Evolutionary conservation across 768 basidiomycete species (phyloP).

Genomic region (Macrolepiota fuliginosa): DNA sequence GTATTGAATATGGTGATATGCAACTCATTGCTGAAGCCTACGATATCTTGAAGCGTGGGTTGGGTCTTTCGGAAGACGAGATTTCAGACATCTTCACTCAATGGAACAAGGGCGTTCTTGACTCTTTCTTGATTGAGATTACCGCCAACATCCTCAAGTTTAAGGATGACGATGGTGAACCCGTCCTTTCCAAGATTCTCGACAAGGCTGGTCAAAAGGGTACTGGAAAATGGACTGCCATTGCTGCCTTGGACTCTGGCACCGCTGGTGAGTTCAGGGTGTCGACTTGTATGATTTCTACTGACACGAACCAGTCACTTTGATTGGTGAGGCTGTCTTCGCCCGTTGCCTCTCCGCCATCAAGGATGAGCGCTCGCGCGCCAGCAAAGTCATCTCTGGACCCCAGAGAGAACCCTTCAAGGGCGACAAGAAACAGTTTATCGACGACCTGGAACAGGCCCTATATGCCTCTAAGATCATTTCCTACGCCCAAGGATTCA

Average conservation of each 20-base stretch:
- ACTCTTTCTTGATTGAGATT: constrained; percentile 99
- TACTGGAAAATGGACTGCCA: constrained; percentile 99
- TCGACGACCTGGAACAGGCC: constrained; percentile 98
- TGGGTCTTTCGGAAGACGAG: constrained; percentile 82
- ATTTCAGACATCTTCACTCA: constrained; percentile 91
- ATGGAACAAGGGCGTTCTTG: constrained; percentile 99
- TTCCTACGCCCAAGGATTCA: constrained; percentile 99
- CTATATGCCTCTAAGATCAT: constrained; percentile 99
- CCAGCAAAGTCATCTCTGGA: constrained; percentile 87
- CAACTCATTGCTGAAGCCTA: constrained; percentile 98
- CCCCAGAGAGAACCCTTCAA: constrained; percentile 93
- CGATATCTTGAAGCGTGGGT: constrained; percentile 96
- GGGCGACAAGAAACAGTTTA: constrained; percentile 98
- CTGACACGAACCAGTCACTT: constrained; percentile 64
- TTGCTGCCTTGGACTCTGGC: constrained; percentile 92
- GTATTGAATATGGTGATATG: constrained; percentile 99
- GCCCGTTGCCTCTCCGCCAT: constrained; percentile 96
- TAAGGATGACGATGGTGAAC: constrained; percentile 93
- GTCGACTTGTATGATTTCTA: constrained; percentile 12
- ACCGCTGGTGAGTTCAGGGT: constrained; percentile 58
- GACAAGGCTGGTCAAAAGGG: constrained; percentile 98
- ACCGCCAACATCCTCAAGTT: constrained; percentile 95
- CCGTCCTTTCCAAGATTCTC: constrained; percentile 90
- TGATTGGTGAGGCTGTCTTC: constrained; percentile 99
- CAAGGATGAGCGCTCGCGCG: constrained; percentile 93